These are phyloP conservation scores for Boletus rubroflammeus DNA, from an alignment of 768 basidiomycete genomes.

Conservation along the genomic window DNA sequence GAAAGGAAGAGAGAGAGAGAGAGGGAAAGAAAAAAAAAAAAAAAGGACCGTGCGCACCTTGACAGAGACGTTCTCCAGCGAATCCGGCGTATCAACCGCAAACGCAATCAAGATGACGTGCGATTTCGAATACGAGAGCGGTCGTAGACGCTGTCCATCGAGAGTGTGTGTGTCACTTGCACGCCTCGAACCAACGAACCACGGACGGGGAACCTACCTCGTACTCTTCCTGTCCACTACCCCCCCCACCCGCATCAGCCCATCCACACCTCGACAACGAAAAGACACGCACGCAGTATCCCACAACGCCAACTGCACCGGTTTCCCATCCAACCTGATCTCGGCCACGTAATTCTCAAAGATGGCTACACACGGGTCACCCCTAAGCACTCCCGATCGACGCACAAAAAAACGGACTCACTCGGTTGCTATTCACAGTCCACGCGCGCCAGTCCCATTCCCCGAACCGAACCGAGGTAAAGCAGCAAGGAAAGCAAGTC, in stretches of 20 bases:
- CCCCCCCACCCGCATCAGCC: neutral
- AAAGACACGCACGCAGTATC: slow-evolving; percentile 86
- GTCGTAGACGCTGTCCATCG: slow-evolving; percentile 70
- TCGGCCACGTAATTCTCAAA: slow-evolving; percentile 99
- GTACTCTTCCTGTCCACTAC: slow-evolving; percentile 97
- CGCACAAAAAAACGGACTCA: slow-evolving; percentile 19
- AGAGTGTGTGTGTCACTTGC: neutral
- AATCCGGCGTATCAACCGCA: slow-evolving; percentile 93
- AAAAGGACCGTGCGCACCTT: slow-evolving; percentile 52
- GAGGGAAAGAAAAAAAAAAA: no score
- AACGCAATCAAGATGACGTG: slow-evolving; percentile 99
- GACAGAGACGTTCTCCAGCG: slow-evolving; percentile 89
- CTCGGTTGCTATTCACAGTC: slow-evolving; percentile 42
- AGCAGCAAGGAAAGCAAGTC: neutral
- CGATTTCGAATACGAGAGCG: slow-evolving; percentile 96
- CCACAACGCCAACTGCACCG: slow-evolving; percentile 96
- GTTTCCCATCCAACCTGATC: slow-evolving; percentile 95
- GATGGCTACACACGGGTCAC: slow-evolving; percentile 47
- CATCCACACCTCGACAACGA: neutral
- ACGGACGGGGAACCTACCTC: slow-evolving; percentile 40
- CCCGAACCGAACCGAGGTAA: neutral
- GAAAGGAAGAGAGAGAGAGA: neutral
- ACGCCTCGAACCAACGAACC: neutral
- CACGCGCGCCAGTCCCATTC: neutral
- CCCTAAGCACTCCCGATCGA: neutral